Evolutionary conservation across 257 asterid genomes (phyloP), one percentile per base, ranked within the genome.

Genomic region (Fraxinus anomala): DNA sequence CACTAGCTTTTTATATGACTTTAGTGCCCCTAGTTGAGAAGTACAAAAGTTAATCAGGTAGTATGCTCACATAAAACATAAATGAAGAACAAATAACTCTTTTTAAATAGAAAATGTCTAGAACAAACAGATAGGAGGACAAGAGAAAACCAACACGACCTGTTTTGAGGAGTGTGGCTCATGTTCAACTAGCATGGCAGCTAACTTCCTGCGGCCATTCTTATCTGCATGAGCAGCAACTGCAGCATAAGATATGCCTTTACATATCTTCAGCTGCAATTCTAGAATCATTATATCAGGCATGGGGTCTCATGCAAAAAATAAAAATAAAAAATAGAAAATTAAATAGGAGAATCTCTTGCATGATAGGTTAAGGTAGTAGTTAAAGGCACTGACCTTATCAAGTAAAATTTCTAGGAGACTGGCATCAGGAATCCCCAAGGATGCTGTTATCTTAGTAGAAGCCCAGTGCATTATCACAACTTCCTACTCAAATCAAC

Each of bases 201-300:
- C 97, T 85, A 96, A 83, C 90, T 96, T 96, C 75, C 99, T 88
- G 36, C 96, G 96, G 79, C 99, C 97, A 83, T 81, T 86, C 84
- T 96, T 93, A 81, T 96, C 96, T 47, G 98, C 98, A 80, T 96
- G 97, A 82, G 93, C 94, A 80, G 98, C 98, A 79, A 93, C 96
- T 42, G 97, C 99, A 74, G 99, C 99, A 91, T 93, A 96, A 68
- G 99, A 93, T 83, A 96, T 96, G 74, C 98, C 95, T 87, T 92
- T 96, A 92, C 98, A 96, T 82, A 93, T 82, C 90, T 88, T 96
- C 83, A 96, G 89, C 99, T 96, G 92, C 76, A 77, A 83, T 73
- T 79, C 76, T 78, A 86, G 26, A 67, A 76, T 12, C 75, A 74
- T 75, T 76, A 77, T 75, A 76, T 83, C 81, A 88, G 81, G 54